Evolutionary conservation across 2,329 filamentous ascomycete species (phyloP).

Genomic region (Fusarium citri): DNA sequence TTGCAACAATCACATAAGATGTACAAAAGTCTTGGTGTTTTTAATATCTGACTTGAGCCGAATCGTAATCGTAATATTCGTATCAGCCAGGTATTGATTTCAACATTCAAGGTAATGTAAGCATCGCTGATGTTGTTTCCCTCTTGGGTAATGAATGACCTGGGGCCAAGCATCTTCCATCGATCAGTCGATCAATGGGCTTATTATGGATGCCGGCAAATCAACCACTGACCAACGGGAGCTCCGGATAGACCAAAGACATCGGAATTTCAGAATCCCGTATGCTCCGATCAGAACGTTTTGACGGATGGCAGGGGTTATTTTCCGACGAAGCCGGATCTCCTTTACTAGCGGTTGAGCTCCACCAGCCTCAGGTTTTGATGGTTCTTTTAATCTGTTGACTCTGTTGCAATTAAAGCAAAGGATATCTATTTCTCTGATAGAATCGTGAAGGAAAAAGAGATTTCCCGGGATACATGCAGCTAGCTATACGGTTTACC

Average conservation of each 20-base stretch:
- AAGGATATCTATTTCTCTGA: not conserved
- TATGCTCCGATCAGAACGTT: constrained; percentile 25
- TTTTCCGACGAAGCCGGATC: constrained; percentile 38
- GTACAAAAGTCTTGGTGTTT: not conserved
- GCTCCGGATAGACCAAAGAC: not conserved
- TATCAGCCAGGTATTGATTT: not conserved
- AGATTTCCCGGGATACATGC: no score
- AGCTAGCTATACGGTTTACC: not conserved
- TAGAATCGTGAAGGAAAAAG: not conserved
- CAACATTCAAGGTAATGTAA: not conserved
- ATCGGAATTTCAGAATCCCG: constrained; percentile 29
- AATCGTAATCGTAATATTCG: constrained; percentile 17
- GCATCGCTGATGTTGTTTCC: constrained; percentile 17
- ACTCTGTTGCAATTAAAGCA: not conserved
- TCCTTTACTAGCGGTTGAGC: constrained; percentile 10
- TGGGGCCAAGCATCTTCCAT: constrained; percentile 4
- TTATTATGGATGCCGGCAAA: constrained; percentile 15
- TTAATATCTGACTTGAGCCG: not conserved
- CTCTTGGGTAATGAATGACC: constrained; percentile 27
- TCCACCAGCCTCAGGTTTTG: constrained; percentile 9
- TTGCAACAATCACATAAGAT: not conserved
- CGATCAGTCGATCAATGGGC: constrained; percentile 29
- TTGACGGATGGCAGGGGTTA: constrained; percentile 26
- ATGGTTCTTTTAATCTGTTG: not conserved
- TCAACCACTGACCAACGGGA: not conserved